phyloP scores from a whole-genome alignment of 2,329 filamentous ascomycete species.

The Scleromitrula shiraiana region DNA sequence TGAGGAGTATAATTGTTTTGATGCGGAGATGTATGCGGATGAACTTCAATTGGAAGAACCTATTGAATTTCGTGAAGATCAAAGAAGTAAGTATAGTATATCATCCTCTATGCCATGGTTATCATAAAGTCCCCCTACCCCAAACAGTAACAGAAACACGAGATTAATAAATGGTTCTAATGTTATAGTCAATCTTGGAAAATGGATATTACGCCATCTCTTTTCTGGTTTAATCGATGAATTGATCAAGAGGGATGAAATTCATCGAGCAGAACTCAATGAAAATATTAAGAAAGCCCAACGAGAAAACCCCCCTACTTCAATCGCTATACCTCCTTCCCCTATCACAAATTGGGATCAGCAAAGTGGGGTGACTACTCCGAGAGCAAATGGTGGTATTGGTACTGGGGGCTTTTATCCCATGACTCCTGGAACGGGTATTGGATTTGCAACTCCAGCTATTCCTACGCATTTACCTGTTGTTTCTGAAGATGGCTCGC shows the following conservation, averaged over 20 bases:
- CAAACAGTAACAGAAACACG: too few species aligned
- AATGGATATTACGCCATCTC: constrained; percentile 90
- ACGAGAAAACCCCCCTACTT: constrained; percentile 50
- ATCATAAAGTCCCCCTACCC: too few species aligned
- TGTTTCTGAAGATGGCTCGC: constrained; percentile 40
- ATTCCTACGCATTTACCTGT: constrained; percentile 35
- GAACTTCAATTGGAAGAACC: constrained; percentile 67
- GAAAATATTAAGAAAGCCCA: constrained; percentile 52
- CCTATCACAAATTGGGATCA: constrained; percentile 28
- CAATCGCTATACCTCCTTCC: constrained; percentile 48
- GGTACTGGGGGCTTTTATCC: too few species aligned
- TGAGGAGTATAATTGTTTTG: constrained; percentile 93
- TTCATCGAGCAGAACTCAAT: constrained; percentile 61
- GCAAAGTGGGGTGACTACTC: constrained; percentile 44
- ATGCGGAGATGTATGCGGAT: constrained; percentile 95
- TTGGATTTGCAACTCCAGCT: constrained; percentile 66
- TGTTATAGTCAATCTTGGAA: constrained; percentile 85
- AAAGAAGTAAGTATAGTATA: constrained; percentile 73
- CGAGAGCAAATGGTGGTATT: constrained; percentile 56
- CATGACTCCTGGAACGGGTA: constrained; percentile 69
- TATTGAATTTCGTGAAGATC: constrained; percentile 83
- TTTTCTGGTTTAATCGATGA: constrained; percentile 87
- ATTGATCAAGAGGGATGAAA: constrained; percentile 75
- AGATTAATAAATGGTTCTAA: constrained; percentile 21
- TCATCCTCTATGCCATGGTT: too few species aligned